Evolutionary conservation across 768 basidiomycete species (phyloP).

Genomic region (Dentipellis sp.): DNA sequence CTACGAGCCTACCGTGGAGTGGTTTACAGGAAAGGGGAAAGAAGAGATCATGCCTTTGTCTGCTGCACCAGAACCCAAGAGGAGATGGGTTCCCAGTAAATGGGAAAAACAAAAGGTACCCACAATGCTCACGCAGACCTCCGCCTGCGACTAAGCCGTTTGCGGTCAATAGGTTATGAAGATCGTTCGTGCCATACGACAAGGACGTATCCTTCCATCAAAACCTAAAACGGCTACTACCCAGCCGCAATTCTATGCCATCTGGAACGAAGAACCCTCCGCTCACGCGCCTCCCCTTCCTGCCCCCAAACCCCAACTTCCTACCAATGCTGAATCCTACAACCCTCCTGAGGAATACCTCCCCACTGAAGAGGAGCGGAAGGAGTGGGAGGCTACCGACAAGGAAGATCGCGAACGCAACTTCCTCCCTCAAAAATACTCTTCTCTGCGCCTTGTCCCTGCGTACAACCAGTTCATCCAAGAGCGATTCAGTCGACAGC

Average conservation of each 20-base stretch:
- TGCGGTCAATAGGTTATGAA: constrained; percentile 75
- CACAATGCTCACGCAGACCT: not conserved
- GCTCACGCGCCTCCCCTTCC: constrained; percentile 82
- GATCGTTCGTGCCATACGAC: constrained; percentile 95
- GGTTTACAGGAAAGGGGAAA: constrained; percentile 95
- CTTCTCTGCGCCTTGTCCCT: constrained; percentile 81
- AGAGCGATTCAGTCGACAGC: constrained; percentile 85
- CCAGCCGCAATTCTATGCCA: constrained; percentile 67
- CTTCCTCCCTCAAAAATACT: constrained; percentile 82
- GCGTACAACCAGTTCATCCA: constrained; percentile 89
- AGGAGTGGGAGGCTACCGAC: constrained; percentile 75
- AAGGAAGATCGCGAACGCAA: constrained; percentile 85
- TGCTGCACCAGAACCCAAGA: constrained; percentile 88
- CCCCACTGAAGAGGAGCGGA: constrained; percentile 71
- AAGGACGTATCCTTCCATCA: constrained; percentile 87
- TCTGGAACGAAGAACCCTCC: constrained; percentile 83
- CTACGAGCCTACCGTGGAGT: constrained; percentile 89
- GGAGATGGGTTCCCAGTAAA: constrained; percentile 94
- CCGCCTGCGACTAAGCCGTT: no score
- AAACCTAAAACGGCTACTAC: constrained; percentile 69
- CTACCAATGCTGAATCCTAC: constrained; percentile 94
- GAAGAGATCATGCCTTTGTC: constrained; percentile 93
- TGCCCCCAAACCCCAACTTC: constrained; percentile 84
- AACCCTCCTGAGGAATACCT: constrained; percentile 98
- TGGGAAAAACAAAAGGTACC: constrained; percentile 98